Percentiles rank a stretch among this genome's conserved stretches.
These are phyloP conservation scores for Ceraceosorus bombacis DNA, from an alignment of 1,284 basidiomycete species.

Conservation along the genomic window DNA sequence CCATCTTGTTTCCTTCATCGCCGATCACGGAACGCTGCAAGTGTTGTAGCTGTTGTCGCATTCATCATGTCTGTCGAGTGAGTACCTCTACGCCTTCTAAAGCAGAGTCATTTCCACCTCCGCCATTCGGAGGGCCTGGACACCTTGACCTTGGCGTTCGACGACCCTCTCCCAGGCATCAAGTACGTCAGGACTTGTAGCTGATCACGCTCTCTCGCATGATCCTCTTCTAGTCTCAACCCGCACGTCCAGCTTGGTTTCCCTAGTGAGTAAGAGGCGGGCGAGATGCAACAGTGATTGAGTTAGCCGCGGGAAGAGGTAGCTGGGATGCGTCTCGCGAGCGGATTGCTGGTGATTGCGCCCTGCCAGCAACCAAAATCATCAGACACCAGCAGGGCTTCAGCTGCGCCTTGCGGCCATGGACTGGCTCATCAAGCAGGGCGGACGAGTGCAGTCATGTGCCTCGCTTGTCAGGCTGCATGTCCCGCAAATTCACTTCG, in stretches of 20 bases:
- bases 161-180: background rate
- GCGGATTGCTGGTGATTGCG: too few species aligned
- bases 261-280: slow-evolving; percentile 50
- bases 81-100: slow-evolving; percentile 13
- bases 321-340: too few species aligned
- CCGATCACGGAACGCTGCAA: background rate
- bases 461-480: too few species aligned
- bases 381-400: background rate
- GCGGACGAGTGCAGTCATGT: too few species aligned
- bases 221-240: slow-evolving; percentile 42
- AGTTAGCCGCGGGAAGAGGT: too few species aligned
- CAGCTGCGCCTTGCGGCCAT: background rate
- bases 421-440: too few species aligned
- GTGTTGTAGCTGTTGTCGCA: background rate
- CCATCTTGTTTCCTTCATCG: background rate
- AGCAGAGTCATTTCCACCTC: background rate
- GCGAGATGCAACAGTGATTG: background rate
- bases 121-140: background rate
- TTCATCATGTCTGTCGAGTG: slow-evolving; percentile 36
- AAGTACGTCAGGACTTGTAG: background rate
- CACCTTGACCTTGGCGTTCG: background rate
- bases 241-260: slow-evolving; percentile 55
- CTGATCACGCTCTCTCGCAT: slow-evolving; percentile 7
- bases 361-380: background rate
- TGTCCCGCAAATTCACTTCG: too few species aligned